Base-by-base conservation (phyloP, 1,284 basidiomycete species). In the Cryptococcus sp. region DNA sequence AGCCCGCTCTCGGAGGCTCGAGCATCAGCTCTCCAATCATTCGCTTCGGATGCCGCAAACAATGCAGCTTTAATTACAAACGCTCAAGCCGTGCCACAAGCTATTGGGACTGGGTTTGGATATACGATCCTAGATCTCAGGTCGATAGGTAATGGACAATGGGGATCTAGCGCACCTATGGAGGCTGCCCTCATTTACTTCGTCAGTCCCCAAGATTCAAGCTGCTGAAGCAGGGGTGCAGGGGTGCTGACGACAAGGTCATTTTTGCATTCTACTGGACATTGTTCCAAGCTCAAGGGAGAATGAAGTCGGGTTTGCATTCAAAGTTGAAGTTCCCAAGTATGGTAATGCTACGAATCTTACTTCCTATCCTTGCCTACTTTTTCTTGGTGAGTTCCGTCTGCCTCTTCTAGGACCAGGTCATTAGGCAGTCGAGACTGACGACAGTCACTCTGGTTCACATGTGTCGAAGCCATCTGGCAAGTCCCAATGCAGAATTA, bases 141-240 rank as follows among this genome's bases (percentile, higher is more conserved):
- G n/a, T 59, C 67, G 1, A 64, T 62, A 13, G 37, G 25, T 16
- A 62, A 64, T 36, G 44, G 48, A 14, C 52, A 52, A 4, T 71
- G 71, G 62, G 59, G 62, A 16, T 61, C 62, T 5, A 63, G 67
- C 7, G 70, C 70, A 16, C 67, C 66, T 13, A 69, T 72, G 53
- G 69, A 73, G 58, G 70, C 70, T 5, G 62, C 53, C 34, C 50
- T 70, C 40, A 69, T 73, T 50, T 73, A 71, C 58, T 70, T 61
- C 50, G 62, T 63, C 49, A 46, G 61, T 56, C 4, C 28, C 2
- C 4, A 18, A 36, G 34, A n/a, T n/a, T 28, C 28, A 5, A 28
- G 11, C 28, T 28, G 28, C 11, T 11, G 4, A 28, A 11, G 28
- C n/a, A n/a, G n/a, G n/a, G n/a, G n/a, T n/a, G n/a, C n/a, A 28